Conservation (phyloP, 2,329 filamentous ascomycete species). For the Alternaria dauci region DNA sequence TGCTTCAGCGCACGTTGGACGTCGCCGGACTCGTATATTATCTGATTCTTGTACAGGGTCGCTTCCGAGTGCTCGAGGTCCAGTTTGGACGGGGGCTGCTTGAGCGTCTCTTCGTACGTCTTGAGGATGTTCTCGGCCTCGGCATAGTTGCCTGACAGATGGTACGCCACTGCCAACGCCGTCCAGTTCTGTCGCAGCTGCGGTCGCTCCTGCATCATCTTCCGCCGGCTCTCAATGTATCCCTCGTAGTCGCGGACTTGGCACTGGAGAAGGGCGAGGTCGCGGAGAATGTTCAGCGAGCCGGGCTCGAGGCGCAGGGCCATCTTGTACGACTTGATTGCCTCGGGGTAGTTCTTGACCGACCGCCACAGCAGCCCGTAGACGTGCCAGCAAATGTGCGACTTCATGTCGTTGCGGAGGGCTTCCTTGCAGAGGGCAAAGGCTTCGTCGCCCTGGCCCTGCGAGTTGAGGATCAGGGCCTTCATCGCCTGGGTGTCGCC, state of each 20-base stretch:
- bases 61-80: conserved; percentile 96
- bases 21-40: conserved; percentile 91
- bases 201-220: conserved; percentile 87
- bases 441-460: conserved; percentile 91
- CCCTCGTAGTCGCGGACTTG: conserved; percentile 97
- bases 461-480: conserved; percentile 91
- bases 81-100: conserved; percentile 75
- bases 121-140: conserved; percentile 91
- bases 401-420: conserved; percentile 96
- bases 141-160: conserved; percentile 82
- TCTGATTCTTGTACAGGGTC: conserved; percentile 89
- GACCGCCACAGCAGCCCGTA: conserved; percentile 93
- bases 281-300: conserved; percentile 90
- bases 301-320: conserved; percentile 93
- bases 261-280: conserved; percentile 89
- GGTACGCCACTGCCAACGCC: conserved; percentile 91
- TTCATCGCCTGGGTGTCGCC: conserved; percentile 99
- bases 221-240: conserved; percentile 86
- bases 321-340: conserved; percentile 99
- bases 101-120: conserved; percentile 93
- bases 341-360: conserved; percentile 97
- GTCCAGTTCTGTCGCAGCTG: conserved; percentile 94
- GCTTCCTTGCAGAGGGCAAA: conserved; percentile 93
- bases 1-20: conserved; percentile 85
- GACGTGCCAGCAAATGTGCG: conserved; percentile 99